These are phyloP conservation scores for Paracoccidioides brasiliensis DNA, from an alignment of 2,329 filamentous ascomycete species.

Conservation along the genomic window DNA sequence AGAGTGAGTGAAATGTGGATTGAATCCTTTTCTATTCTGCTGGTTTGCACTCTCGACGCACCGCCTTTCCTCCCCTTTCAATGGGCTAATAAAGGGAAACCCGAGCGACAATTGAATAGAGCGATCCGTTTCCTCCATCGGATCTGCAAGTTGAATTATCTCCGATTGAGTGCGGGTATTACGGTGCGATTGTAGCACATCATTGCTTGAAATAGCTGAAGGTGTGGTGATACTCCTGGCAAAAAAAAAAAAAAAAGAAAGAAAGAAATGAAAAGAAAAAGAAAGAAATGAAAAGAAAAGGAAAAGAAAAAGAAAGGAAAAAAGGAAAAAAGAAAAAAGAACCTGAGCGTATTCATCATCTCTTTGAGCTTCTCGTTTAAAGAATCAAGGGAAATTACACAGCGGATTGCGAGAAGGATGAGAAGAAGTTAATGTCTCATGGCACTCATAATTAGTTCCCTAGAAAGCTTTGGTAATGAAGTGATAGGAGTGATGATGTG, in stretches of 20 bases:
- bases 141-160: not conserved
- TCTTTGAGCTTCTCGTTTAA: too few species aligned
- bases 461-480: not conserved
- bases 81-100: not conserved
- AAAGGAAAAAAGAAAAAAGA: too few species aligned
- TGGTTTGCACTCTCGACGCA: not conserved
- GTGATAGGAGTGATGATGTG: not conserved
- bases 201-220: not conserved
- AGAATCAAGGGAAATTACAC: not conserved
- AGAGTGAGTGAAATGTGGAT: not conserved
- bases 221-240: not conserved
- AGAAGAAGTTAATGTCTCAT: not conserved
- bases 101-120: too few species aligned
- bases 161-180: not conserved
- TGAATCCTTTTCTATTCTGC: not conserved
- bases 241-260: too few species aligned
- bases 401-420: not conserved
- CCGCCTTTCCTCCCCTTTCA: not conserved
- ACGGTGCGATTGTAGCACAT: not conserved
- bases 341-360: too few species aligned
- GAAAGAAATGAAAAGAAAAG: too few species aligned
- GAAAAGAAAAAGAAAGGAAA: too few species aligned
- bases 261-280: too few species aligned
- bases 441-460: too few species aligned
- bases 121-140: not conserved